Evolutionary conservation across 441 rosid species (phyloP).

Genomic region (Erodium chrysanthum): DNA sequence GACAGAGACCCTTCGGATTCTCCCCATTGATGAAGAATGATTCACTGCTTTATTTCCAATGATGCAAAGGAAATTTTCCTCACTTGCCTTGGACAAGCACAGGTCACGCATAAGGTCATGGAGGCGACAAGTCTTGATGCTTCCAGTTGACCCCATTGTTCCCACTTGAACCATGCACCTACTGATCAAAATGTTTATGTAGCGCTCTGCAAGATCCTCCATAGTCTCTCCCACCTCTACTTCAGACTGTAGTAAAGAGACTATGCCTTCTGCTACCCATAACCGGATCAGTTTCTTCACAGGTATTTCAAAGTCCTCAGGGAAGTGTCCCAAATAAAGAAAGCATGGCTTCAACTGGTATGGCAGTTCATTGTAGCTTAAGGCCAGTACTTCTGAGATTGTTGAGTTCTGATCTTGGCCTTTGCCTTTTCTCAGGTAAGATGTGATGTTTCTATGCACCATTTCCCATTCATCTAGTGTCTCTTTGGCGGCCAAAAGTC

Average conservation of each 20-base stretch:
- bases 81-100: slow-evolving; percentile 22
- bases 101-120: slow-evolving; percentile 28
- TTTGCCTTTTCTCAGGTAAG: slow-evolving; percentile 7
- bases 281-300: slow-evolving; percentile 20
- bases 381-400: slow-evolving; percentile 24
- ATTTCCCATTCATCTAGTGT: slow-evolving; percentile 16
- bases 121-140: slow-evolving; percentile 21
- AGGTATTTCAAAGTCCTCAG: slow-evolving; percentile 21
- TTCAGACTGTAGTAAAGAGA: slow-evolving; percentile 7
- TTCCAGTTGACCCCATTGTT: slow-evolving; percentile 21
- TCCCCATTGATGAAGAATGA: too few relatives aligned
- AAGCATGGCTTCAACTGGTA: slow-evolving; percentile 25
- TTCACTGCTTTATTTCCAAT: slow-evolving; percentile 4
- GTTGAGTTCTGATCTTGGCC: not conserved
- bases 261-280: slow-evolving; percentile 26
- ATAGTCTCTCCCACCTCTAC: slow-evolving; percentile 13
- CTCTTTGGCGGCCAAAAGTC: slow-evolving; percentile 21
- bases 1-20: slow-evolving; percentile 9
- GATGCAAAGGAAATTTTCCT: slow-evolving; percentile 18
- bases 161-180: slow-evolving; percentile 26
- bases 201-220: slow-evolving; percentile 18
- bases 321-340: slow-evolving; percentile 23
- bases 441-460: slow-evolving; percentile 11
- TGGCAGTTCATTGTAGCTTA: slow-evolving; percentile 28
- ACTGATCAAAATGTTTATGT: slow-evolving; percentile 18